These are phyloP conservation scores for Fusarium xyrophilum DNA, from an alignment of 2,329 filamentous ascomycete species.

Conservation along the genomic window DNA sequence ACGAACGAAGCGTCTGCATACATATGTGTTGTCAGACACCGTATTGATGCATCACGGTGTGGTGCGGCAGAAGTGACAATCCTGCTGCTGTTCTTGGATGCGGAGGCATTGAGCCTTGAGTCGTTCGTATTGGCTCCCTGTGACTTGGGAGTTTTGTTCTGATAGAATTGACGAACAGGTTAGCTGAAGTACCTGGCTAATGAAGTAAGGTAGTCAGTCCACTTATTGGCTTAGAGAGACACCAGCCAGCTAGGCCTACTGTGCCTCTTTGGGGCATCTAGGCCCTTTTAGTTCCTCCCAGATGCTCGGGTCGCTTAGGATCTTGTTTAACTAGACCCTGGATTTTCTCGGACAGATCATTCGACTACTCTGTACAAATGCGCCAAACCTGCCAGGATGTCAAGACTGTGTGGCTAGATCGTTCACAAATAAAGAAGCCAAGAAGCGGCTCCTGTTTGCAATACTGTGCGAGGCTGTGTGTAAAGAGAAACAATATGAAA, in stretches of 20 bases:
- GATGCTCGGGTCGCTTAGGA: conserved; percentile 50
- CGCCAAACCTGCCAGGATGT: conserved; percentile 35
- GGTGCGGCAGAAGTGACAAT: conserved; percentile 25
- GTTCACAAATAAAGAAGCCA: conserved; percentile 19
- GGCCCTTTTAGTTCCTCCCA: conserved; percentile 51
- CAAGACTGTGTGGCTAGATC: conserved; percentile 25
- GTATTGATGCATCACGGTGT: conserved; percentile 32
- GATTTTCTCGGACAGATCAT: conserved; percentile 39
- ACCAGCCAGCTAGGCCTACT: conserved; percentile 42
- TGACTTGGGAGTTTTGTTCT: conserved; percentile 15
- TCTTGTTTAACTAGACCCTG: conserved; percentile 47
- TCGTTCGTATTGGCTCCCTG: conserved; percentile 16
- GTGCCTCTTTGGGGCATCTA: conserved; percentile 45
- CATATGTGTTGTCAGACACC: conserved; percentile 37
- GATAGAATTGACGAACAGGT: conserved; percentile 26
- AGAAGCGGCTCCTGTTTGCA: conserved; percentile 17
- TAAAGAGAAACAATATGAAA: neutral
- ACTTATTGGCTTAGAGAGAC: conserved; percentile 30
- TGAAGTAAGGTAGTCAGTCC: conserved; percentile 28
- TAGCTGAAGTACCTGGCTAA: conserved; percentile 36
- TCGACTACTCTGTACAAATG: conserved; percentile 37
- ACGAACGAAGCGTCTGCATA: conserved; percentile 28
- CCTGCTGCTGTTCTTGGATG: conserved; percentile 4
- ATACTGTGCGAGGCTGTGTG: conserved; percentile 10
- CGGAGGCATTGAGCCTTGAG: conserved; percentile 6